Percentiles rank a stretch among this genome's conserved stretches.
These are phyloP conservation scores for Bipolaris sorokiniana DNA, from an alignment of 2,329 filamentous ascomycete genomes.

Conservation along the genomic window DNA sequence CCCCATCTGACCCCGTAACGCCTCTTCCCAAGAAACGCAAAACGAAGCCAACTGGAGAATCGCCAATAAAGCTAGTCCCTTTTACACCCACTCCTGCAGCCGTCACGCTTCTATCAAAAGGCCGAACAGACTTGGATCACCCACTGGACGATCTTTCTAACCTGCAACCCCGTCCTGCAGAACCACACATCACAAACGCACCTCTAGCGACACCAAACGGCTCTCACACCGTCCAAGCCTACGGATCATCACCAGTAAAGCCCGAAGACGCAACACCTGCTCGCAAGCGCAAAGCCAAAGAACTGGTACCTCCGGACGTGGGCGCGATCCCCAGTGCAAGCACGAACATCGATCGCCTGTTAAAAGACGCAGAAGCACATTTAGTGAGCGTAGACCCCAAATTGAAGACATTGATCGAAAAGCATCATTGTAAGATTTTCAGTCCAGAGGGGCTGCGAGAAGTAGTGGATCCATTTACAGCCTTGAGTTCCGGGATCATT, in stretches of 20 bases:
- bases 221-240: constrained; percentile 62
- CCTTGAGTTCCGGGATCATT: constrained; percentile 84
- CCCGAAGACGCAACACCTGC: constrained; percentile 41
- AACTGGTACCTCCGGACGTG: constrained; percentile 47
- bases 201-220: constrained; percentile 74
- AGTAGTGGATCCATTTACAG: constrained; percentile 85
- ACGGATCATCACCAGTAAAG: constrained; percentile 47
- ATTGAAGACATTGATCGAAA: constrained; percentile 73
- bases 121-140: constrained; percentile 25
- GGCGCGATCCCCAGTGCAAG: constrained; percentile 43
- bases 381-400: constrained; percentile 75
- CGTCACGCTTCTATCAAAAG: constrained; percentile 53
- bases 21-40: constrained; percentile 41
- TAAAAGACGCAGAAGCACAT: constrained; percentile 77
- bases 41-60: constrained; percentile 7
- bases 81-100: constrained; percentile 57
- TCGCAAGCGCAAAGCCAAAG: constrained; percentile 52
- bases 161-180: constrained; percentile 60
- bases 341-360: constrained; percentile 72
- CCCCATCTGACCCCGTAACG: constrained; percentile 34
- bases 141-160: constrained; percentile 35
- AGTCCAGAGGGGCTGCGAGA: constrained; percentile 82
- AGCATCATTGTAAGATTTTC: constrained; percentile 79
- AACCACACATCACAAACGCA: constrained; percentile 71
- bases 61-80: constrained; percentile 30